Evolutionary conservation across 176 grass and related monocot species (phyloP), one percentile per base, ranked within the genome.

Genomic region (Zizania latifolia): DNA sequence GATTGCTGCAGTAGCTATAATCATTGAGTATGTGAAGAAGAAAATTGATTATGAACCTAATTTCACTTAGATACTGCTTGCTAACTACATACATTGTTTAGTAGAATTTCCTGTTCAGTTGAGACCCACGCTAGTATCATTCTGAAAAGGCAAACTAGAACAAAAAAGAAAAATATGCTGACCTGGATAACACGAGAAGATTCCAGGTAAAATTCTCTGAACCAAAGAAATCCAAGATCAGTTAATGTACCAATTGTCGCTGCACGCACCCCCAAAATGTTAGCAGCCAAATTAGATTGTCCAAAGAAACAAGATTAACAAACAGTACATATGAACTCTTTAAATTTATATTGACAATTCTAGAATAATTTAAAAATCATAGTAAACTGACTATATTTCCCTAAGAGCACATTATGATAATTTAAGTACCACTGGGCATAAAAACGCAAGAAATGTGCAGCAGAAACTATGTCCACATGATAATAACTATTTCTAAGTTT

Each of bases 161-260:
- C 13, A 48, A 35, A 17, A 1, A 65, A 71, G 43, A 68, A 30
- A 23, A 82, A 78, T 75, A 72, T 56, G 13, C 46, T 66, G 48
- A 97, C 94, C 94, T 97, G 94, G 56, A 97, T 97, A 55, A 97
- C 94, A 71, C 86, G 94, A 55, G 94, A 97, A 78, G 94, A 97
- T 89, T 97, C 94, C 79, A 97, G 88, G 75, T 97, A 97, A 85
- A 97, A 97, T 86, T 97, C 94, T 50, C 94, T 83, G 27, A 97
- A 97, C 94, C 94, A 97, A 74, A 97, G 94, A 85, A 93, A 97
- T 27, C 94, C 90, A 85, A 97, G 83, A 90, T 97, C 94, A 75
- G 94, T 93, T 80, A 97, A 78, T 32, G 86, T 87, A 66, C 94
- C 86, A 68, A 97, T 93, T 7, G 94, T 97, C 15, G 94, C 94